A percentile compares a stretch with the other conserved stretches of the same genome.
These are phyloP conservation scores for Botrytis tulipae DNA, from an alignment of 2,329 filamentous ascomycete species.

Conservation along the genomic window DNA sequence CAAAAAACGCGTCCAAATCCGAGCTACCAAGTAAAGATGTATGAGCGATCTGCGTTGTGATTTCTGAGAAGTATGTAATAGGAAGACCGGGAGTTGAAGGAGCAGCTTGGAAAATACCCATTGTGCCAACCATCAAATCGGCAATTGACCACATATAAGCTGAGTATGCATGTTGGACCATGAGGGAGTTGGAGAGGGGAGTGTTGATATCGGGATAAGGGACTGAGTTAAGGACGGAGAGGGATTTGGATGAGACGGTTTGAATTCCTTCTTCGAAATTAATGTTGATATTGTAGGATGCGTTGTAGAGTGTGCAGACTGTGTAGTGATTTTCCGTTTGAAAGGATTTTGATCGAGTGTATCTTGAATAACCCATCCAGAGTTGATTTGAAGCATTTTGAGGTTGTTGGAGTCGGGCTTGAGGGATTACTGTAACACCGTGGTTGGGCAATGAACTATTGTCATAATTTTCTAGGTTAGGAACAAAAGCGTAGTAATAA, in stretches of 20 bases:
- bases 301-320: conserved; percentile 24
- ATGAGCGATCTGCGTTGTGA: conserved; percentile 23
- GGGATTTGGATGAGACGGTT: conserved; percentile 15
- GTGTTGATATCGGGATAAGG: conserved; percentile 20
- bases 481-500: conserved; percentile 27
- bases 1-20: conserved; percentile 27
- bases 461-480: conserved; percentile 18
- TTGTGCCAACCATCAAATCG: conserved; percentile 25
- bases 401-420: conserved; percentile 22
- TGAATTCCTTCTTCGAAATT: conserved; percentile 24
- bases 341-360: conserved; percentile 9
- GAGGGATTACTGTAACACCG: background rate
- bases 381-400: conserved; percentile 25
- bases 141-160: conserved; percentile 26
- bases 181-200: background rate
- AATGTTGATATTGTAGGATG: conserved; percentile 25
- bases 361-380: conserved; percentile 23
- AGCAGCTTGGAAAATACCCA: conserved; percentile 21
- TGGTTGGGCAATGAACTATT: conserved; percentile 8
- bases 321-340: conserved; percentile 18
- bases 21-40: conserved; percentile 26
- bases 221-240: conserved; percentile 8
- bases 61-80: conserved; percentile 21
- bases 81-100: conserved; percentile 6
- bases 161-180: conserved; percentile 25